Percentiles rank a stretch among this genome's conserved stretches.
Evolutionary conservation across 257 asterid species (phyloP).

Genomic region (Agastache rugosa): DNA sequence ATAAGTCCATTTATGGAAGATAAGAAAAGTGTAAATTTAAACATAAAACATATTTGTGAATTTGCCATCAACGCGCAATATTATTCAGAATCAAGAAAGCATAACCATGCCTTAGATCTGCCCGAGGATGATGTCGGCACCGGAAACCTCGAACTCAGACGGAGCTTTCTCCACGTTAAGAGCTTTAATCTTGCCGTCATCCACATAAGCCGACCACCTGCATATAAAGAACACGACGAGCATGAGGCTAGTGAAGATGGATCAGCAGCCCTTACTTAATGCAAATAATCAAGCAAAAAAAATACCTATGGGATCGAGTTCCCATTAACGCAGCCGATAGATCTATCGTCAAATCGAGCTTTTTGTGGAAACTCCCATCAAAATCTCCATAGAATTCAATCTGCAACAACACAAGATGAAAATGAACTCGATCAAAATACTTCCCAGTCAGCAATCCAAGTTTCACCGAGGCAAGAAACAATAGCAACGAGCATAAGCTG

Average conservation of each 20-base stretch:
- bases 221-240: background rate
- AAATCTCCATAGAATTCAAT: conserved; percentile 96
- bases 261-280: background rate
- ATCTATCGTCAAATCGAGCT: conserved; percentile 75
- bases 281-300: conserved; percentile 9
- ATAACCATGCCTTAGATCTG: conserved; percentile 58
- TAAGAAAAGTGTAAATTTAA: background rate
- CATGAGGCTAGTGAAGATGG: conserved; percentile 9
- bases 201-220: conserved; percentile 98
- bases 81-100: conserved; percentile 22
- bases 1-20: too few species aligned
- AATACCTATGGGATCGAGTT: conserved; percentile 84
- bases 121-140: conserved; percentile 75
- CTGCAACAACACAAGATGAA: conserved; percentile 46
- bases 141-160: conserved; percentile 85
- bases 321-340: conserved; percentile 89
- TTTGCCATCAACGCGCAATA: conserved; percentile 13
- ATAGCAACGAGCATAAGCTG: background rate
- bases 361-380: conserved; percentile 94
- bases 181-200: conserved; percentile 80
- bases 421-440: background rate
- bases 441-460: background rate
- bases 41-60: background rate
- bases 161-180: conserved; percentile 87
- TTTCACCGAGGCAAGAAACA: background rate